Base-by-base conservation (phyloP, 2,329 filamentous ascomycete species). In the Fusarium nodosum region DNA sequence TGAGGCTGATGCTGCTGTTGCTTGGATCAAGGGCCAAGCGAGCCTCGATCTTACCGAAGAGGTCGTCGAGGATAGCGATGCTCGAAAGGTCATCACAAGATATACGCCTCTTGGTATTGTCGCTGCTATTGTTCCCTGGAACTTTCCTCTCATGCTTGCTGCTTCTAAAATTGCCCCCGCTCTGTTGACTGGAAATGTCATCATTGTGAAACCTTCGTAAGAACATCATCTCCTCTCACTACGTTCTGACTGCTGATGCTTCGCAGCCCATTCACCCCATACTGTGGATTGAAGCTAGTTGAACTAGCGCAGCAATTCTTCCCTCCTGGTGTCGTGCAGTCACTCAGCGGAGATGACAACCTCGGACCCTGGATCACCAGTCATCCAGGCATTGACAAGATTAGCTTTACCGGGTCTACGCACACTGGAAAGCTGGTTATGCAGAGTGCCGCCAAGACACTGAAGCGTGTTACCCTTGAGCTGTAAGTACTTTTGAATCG, bases 361-460 rank as follows among this genome's bases (percentile, higher is more conserved):
- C 83, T 91, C 8, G 89, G 89, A 5, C 86, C 85, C 1, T 83
- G 82, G 82, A 76, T 91, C 53, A 89, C 87, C 0, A 76, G 75
- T n/a, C 88, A 91, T 71, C 86, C 87, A 0, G 85, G 82, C 22
- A 84, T 90, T 57, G 82, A 85, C 59, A 91, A 89, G 81, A 85
- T 91, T 74, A 84, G 82, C 68, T 91, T 91, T 77, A 91, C 89
- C 0, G 88, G 89, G 4, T 89, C 86, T 13, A 86, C 82, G 9
- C 80, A 82, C 0, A 89, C 86, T 0, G 88, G 88, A 12, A 90
- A 89, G 80, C 84, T 84, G 75, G 85, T 91, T 56, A 85, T 88
- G 82, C 83, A 82, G 57, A 84, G 82, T n/a, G 84, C 82, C 54
- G 80, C 85, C 26, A 82, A 83, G 74, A 88, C 86, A 0, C 77